These are phyloP conservation scores for Cydonia oblonga DNA, from an alignment of 331 rosid genomes.

Conservation along the genomic window DNA sequence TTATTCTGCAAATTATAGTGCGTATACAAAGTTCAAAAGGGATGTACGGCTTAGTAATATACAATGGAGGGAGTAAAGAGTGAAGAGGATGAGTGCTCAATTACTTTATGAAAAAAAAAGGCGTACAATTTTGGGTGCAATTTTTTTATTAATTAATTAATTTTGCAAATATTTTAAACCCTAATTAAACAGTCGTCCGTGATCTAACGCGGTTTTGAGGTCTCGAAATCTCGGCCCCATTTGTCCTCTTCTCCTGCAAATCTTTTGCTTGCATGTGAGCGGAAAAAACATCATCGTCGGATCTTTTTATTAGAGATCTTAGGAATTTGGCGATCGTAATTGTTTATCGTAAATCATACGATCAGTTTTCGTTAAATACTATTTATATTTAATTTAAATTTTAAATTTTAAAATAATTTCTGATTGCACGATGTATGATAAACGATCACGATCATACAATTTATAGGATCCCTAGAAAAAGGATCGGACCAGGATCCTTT, in stretches of 20 bases:
- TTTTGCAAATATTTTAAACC: neutral
- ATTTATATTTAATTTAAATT: too few relatives aligned
- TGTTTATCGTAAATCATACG: accelerated
- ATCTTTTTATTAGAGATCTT: too few relatives aligned
- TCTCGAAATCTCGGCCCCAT: slow-evolving; percentile 30
- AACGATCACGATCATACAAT: accelerated
- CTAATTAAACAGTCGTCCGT: slow-evolving; percentile 1
- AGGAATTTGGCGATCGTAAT: too few relatives aligned
- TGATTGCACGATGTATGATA: accelerated
- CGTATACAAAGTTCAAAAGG: neutral
- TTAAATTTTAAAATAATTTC: too few relatives aligned
- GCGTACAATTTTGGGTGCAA: neutral
- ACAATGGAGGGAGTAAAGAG: neutral
- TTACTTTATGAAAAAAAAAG: neutral
- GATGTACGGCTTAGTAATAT: neutral
- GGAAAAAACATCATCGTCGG: too few relatives aligned
- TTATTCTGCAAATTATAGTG: neutral
- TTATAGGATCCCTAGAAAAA: accelerated
- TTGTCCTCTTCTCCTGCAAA: slow-evolving; percentile 22
- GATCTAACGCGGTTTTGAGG: slow-evolving; percentile 46
- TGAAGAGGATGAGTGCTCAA: neutral
- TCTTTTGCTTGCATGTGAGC: neutral
- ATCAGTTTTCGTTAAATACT: accelerated
- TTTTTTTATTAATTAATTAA: neutral
- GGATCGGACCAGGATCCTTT: accelerated